Percentiles rank a stretch among this genome's conserved stretches.
Conservation (phyloP, 2,329 filamentous ascomycete species). For the Alternaria gaisen region DNA sequence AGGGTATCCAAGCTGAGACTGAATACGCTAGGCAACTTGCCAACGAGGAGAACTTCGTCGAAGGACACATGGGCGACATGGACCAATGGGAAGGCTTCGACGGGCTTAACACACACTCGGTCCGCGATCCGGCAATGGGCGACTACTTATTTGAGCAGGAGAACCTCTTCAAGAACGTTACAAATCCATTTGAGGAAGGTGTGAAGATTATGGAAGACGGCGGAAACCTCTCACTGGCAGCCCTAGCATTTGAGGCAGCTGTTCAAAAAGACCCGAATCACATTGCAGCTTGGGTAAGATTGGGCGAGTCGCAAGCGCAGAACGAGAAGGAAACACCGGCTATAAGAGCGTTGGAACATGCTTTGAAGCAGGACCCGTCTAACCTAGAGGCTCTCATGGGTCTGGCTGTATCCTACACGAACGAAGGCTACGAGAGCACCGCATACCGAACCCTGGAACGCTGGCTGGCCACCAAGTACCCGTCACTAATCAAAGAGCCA, state of each 20-base stretch:
- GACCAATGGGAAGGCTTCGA: conserved; percentile 84
- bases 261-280: conserved; percentile 89
- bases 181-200: conserved; percentile 91
- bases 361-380: conserved; percentile 84
- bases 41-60: conserved; percentile 70
- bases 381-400: conserved; percentile 94
- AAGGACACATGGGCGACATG: conserved; percentile 73
- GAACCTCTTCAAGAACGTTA: conserved; percentile 83
- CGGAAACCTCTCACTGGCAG: conserved; percentile 91
- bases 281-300: conserved; percentile 90
- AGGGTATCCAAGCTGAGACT: conserved; percentile 80
- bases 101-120: conserved; percentile 71
- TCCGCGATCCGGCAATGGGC: conserved; percentile 79
- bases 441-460: conserved; percentile 96
- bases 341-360: conserved; percentile 91
- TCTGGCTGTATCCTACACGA: conserved; percentile 94
- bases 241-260: conserved; percentile 93
- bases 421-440: conserved; percentile 97
- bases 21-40: conserved; percentile 74
- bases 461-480: conserved; percentile 96
- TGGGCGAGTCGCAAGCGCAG: conserved; percentile 92
- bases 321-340: conserved; percentile 98
- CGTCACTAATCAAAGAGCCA: conserved; percentile 76
- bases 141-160: conserved; percentile 95
- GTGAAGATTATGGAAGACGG: conserved; percentile 92